Conservation (phyloP, 306 rosid species). For the Ceratonia siliqua region DNA sequence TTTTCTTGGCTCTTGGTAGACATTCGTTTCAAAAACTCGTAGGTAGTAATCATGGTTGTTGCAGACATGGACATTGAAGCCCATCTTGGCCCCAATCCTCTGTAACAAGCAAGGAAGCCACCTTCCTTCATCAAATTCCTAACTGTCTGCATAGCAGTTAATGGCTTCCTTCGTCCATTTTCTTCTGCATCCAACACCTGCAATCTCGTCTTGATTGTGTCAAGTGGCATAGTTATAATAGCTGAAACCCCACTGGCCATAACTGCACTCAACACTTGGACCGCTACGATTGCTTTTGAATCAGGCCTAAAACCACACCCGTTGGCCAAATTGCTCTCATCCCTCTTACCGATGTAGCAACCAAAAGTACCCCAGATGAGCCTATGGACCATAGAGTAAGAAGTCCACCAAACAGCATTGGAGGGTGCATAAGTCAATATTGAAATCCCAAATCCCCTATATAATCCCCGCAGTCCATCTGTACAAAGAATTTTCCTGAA, state of each 20-base stretch:
- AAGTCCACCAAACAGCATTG: conserved; percentile 83
- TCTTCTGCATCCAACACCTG: conserved; percentile 71
- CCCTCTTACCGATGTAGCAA: conserved; percentile 41
- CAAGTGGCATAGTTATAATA: conserved; percentile 69
- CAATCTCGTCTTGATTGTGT: conserved; percentile 65
- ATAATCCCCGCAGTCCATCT: conserved; percentile 63
- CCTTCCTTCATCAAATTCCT: conserved; percentile 61
- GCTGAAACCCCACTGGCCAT: conserved; percentile 76
- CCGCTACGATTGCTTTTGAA: conserved; percentile 47
- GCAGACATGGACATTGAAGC: conserved; percentile 72
- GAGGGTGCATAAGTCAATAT: conserved; percentile 76
- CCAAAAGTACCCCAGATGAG: conserved; percentile 55
- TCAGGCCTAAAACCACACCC: conserved; percentile 38
- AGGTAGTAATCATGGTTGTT: conserved; percentile 74
- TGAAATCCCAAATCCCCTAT: conserved; percentile 69
- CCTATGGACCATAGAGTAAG: conserved; percentile 61
- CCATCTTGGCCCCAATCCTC: conserved; percentile 84
- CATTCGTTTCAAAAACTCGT: conserved; percentile 70
- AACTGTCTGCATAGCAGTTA: conserved; percentile 46
- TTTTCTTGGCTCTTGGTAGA: conserved; percentile 54
- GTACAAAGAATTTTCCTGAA: conserved; percentile 52
- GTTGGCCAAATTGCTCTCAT: conserved; percentile 33
- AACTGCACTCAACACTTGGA: conserved; percentile 67
- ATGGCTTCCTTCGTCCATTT: conserved; percentile 56
- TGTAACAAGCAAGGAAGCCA: conserved; percentile 63